phyloP scores from a whole-genome alignment of 2,329 filamentous ascomycete genomes.

The Bipolaris gigantea region DNA sequence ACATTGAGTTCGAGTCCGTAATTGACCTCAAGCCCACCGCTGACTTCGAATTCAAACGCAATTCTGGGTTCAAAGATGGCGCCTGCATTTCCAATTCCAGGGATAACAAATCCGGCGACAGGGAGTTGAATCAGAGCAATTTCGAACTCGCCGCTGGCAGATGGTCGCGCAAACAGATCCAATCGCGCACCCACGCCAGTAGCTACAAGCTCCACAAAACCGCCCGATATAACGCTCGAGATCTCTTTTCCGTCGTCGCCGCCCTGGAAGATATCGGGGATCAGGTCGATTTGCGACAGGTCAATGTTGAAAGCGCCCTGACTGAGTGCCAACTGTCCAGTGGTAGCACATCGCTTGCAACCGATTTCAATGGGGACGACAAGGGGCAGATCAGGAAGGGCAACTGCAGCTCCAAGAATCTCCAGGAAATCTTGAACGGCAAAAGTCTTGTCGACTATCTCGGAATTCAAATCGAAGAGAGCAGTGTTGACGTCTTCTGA shows the following conservation, averaged over 20 bases:
- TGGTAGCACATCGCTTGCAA: constrained; percentile 43
- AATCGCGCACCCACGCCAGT: constrained; percentile 39
- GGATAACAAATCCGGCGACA: constrained; percentile 39
- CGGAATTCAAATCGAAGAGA: constrained; percentile 27
- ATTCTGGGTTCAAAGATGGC: constrained; percentile 39
- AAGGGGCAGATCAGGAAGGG: constrained; percentile 27
- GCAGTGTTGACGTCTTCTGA: constrained; percentile 24
- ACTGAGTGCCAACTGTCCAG: constrained; percentile 34
- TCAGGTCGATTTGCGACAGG: constrained; percentile 25
- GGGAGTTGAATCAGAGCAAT: constrained; percentile 30
- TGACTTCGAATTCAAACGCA: constrained; percentile 31
- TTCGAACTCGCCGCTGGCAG: constrained; percentile 24
- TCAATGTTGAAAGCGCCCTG: constrained; percentile 37
- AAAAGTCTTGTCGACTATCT: constrained; percentile 32
- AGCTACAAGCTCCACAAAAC: constrained; percentile 39
- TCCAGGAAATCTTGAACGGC: constrained; percentile 20
- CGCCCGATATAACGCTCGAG: constrained; percentile 35
- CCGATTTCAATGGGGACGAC: constrained; percentile 26
- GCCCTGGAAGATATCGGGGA: constrained; percentile 29
- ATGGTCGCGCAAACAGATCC: constrained; percentile 38
- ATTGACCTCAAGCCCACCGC: constrained; percentile 34
- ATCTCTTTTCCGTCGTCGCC: constrained; percentile 29
- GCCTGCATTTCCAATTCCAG: constrained; percentile 42
- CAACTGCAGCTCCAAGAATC: constrained; percentile 13
- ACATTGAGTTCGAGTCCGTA: constrained; percentile 44